These are phyloP conservation scores for Annulohypoxylon moriforme DNA, from an alignment of 495 filamentous ascomycete genomes.

Conservation along the genomic window DNA sequence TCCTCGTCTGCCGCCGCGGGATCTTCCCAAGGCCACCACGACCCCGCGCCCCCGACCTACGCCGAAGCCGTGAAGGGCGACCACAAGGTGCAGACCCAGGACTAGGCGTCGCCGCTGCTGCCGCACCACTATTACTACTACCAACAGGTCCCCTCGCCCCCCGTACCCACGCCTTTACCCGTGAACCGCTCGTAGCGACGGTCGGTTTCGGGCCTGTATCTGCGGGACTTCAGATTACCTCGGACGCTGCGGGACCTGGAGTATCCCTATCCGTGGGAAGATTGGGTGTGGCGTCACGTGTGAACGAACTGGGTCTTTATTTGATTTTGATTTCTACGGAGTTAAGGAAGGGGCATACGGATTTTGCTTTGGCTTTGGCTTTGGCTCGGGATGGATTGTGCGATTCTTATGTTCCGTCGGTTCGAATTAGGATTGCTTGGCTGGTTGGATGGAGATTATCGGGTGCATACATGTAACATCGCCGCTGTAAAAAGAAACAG, in stretches of 20 bases:
- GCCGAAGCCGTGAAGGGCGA: conserved; percentile 88
- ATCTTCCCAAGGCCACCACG: conserved; percentile 41
- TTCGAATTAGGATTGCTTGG: background rate
- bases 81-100: conserved; percentile 82
- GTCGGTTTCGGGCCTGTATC: background rate
- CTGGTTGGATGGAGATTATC: too few relatives aligned
- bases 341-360: conserved; percentile 4
- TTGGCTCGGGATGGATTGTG: background rate
- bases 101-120: conserved; percentile 55
- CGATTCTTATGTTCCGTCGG: background rate
- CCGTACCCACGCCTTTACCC: background rate
- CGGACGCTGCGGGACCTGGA: background rate
- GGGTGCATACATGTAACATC: background rate
- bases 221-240: conserved; percentile 17
- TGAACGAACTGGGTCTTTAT: conserved; percentile 5
- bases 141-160: background rate
- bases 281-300: background rate
- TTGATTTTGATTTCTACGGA: conserved; percentile 5
- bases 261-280: conserved; percentile 17
- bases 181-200: background rate
- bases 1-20: conserved; percentile 44
- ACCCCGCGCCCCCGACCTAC: conserved; percentile 75
- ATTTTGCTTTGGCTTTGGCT: background rate
- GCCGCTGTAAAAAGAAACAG: conserved; percentile 22
- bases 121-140: background rate